Evolutionary conservation across 2,329 filamentous ascomycete genomes (phyloP).

Genomic region (Ophiostoma tasmaniense): DNA sequence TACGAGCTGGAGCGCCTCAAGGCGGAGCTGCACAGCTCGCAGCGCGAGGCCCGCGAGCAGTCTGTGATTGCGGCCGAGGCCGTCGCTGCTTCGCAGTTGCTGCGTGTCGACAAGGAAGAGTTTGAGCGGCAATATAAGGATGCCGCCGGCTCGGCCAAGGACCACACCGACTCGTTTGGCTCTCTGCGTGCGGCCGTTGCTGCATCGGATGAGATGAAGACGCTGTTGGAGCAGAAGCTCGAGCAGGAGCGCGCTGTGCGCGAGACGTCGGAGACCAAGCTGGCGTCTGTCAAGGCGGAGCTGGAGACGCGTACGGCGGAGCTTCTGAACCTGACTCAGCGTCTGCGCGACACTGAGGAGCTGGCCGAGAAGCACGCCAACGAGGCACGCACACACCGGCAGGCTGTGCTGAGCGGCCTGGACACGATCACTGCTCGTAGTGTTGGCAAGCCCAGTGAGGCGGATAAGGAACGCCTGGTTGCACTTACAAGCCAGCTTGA

Average conservation of each 20-base stretch:
- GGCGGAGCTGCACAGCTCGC: constrained; percentile 71
- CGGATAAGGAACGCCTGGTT: constrained; percentile 55
- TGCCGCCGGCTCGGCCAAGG: constrained; percentile 56
- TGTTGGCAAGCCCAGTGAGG: constrained; percentile 35
- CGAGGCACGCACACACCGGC: constrained; percentile 77
- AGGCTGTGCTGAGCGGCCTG: constrained; percentile 73
- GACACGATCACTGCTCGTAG: constrained; percentile 56
- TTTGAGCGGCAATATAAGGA: constrained; percentile 61
- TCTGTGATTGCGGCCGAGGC: constrained; percentile 70
- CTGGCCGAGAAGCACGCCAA: constrained; percentile 77
- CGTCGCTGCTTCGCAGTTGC: constrained; percentile 60
- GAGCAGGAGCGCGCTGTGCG: constrained; percentile 72
- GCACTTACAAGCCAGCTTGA: constrained; percentile 74
- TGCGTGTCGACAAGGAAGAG: constrained; percentile 82
- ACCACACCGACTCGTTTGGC: constrained; percentile 61
- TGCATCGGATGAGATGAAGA: constrained; percentile 68
- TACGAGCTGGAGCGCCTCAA: constrained; percentile 79
- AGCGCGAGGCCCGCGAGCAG: constrained; percentile 73
- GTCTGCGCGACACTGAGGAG: constrained; percentile 78
- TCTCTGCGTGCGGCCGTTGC: constrained; percentile 69
- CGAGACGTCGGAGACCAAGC: constrained; percentile 66
- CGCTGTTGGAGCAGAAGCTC: constrained; percentile 69
- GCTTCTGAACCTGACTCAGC: constrained; percentile 63
- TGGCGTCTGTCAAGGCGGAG: constrained; percentile 68
- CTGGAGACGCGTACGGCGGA: constrained; percentile 75